Base-by-base conservation (phyloP, 495 filamentous ascomycete genomes). In the Aspergillus bertholletiae region DNA sequence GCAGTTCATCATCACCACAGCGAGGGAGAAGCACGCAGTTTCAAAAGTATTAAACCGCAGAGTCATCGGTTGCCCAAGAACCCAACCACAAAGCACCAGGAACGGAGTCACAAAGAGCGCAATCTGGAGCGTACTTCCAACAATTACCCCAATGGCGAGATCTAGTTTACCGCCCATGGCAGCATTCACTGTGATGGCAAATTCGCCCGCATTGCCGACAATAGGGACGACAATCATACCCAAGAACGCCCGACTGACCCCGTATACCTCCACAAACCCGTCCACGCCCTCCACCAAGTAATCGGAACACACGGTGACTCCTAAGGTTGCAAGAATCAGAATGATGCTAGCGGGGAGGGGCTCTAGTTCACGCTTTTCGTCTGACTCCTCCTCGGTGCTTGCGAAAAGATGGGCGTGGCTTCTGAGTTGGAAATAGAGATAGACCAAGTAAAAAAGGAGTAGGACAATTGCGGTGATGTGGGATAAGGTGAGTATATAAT, bases 141-240 rank as follows among this genome's bases (percentile, higher is more conserved):
- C 90, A 7, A 94, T 93, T 21, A 97, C 92, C 17, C 89, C 88
- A 73, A 97, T 89, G 17, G 93, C 93, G 12, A 97, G 80, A 62
- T 97, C 91, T 93, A 97, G 97, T 80, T 97, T 98, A 70, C 95
- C 80, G 74, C 95, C 96, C 63, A 87, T 81, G 0, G 94, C 89
- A 39, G 96, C 93, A 24, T 97, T 86, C 28, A 92, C 86, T 13
- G 94, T 93, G 6, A 93, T 97, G 35, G 96, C 92, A 68, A 97
- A 94, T 72, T 98, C 94, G 7, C 94, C 94, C 1, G 94, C 94
- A 63, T 98, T 98, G 54, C 94, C 94, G 30, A 98, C 94, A 65
- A 98, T 97, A 22, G 94, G 94, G 37, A 98, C 88, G 27, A 98
- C 79, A 55, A 98, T 87, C 50, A 98, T 80, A 75, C 94, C 94